phyloP scores from a whole-genome alignment of 768 basidiomycete genomes.

The Boletus coccyginus region DNA sequence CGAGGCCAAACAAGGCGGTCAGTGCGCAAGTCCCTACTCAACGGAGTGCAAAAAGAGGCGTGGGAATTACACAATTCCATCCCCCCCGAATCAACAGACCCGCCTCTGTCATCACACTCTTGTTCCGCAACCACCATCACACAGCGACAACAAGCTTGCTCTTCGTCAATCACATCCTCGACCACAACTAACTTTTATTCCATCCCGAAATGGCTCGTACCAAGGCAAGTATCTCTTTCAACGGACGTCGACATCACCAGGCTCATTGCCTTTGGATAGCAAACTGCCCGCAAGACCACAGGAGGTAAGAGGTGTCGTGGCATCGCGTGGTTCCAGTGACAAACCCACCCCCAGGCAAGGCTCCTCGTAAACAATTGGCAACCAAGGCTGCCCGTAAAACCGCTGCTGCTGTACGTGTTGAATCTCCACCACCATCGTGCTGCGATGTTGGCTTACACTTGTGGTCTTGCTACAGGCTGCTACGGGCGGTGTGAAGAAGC shows the following conservation, averaged over 20 bases:
- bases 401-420: conserved; percentile 55
- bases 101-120: conserved; percentile 14
- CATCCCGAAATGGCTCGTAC: conserved; percentile 73
- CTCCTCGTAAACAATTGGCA: conserved; percentile 91
- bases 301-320: conserved; percentile 63
- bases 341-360: conserved; percentile 57
- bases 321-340: conserved; percentile 20
- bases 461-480: conserved; percentile 47
- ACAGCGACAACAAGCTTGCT: conserved; percentile 6
- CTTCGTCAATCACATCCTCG: conserved; percentile 8
- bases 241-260: neutral
- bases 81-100: conserved; percentile 4
- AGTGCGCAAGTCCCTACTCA: conserved; percentile 25
- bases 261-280: conserved; percentile 44
- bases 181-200: neutral
- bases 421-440: neutral
- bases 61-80: conserved; percentile 26
- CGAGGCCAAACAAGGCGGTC: conserved; percentile 22
- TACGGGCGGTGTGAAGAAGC: conserved; percentile 99
- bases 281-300: conserved; percentile 99
- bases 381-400: conserved; percentile 95
- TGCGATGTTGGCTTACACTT: conserved; percentile 5
- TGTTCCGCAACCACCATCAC: conserved; percentile 31
- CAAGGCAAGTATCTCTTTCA: conserved; percentile 50
- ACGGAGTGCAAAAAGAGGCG: conserved; percentile 31